phyloP scores from a whole-genome alignment of 2,329 filamentous ascomycete genomes.

The Neophaeococcomyces mojaviensis region DNA sequence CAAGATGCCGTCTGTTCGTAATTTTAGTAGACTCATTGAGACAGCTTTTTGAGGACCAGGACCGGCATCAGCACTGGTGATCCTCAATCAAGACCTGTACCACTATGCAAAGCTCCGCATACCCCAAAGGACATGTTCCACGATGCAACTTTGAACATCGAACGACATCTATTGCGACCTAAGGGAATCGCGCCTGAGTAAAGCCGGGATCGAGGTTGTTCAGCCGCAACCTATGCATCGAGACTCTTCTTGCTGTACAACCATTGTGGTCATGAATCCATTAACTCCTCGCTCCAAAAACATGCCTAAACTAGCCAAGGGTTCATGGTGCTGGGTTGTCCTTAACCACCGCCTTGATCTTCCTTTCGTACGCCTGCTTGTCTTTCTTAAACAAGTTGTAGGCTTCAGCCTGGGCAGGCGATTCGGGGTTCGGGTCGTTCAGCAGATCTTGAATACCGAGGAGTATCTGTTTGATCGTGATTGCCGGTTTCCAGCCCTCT shows the following conservation, averaged over 20 bases:
- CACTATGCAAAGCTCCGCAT: too few relatives aligned
- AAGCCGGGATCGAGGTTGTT: too few relatives aligned
- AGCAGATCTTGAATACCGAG: constrained; percentile 92
- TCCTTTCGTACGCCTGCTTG: constrained; percentile 74
- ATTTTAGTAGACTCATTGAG: too few relatives aligned
- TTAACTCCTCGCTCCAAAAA: neutral
- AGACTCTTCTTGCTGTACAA: neutral
- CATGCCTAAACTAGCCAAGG: neutral
- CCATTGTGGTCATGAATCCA: neutral
- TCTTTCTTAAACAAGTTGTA: constrained; percentile 97
- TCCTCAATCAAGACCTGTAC: too few relatives aligned
- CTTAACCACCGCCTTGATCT: constrained; percentile 75
- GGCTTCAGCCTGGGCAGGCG: constrained; percentile 90
- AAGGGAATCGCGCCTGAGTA: too few relatives aligned
- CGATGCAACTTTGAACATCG: too few relatives aligned
- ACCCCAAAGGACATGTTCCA: too few relatives aligned
- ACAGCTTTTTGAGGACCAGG: too few relatives aligned
- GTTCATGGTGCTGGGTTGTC: constrained; percentile 65
- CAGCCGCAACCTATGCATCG: neutral
- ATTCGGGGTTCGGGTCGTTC: constrained; percentile 94
- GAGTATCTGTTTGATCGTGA: constrained; percentile 96
- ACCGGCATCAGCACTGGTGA: too few relatives aligned
- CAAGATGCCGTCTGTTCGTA: too few relatives aligned
- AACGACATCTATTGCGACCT: too few relatives aligned
- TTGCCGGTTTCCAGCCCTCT: constrained; percentile 96